Conservation (phyloP, 2,329 filamentous ascomycete genomes). For the Microsporum canis region DNA sequence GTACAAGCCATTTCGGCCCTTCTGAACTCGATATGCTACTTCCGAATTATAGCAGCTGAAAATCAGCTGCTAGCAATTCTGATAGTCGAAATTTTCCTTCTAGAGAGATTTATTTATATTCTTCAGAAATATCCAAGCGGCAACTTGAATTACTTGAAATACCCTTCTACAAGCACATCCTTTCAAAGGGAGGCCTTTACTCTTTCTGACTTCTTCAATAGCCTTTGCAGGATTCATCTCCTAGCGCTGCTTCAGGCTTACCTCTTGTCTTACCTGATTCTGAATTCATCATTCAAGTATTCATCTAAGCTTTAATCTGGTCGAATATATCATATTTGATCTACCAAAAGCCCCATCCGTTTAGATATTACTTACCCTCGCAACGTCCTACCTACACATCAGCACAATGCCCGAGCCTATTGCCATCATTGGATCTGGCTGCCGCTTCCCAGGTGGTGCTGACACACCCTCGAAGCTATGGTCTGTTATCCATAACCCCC, state of each 20-base stretch:
- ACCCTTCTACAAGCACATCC: neutral
- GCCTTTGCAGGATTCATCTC: neutral
- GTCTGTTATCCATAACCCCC: conserved; percentile 20
- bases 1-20: neutral
- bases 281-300: neutral
- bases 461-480: conserved; percentile 26
- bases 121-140: neutral
- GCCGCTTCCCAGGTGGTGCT: conserved; percentile 26
- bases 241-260: neutral
- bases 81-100: neutral
- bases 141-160: neutral
- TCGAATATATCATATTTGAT: too few species aligned
- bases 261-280: neutral
- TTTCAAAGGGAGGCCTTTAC: neutral
- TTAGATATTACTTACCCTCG: too few species aligned
- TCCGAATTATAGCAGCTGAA: neutral
- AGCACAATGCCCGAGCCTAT: conserved; percentile 13
- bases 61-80: neutral
- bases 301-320: neutral
- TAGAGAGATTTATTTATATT: neutral
- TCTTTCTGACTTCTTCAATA: neutral
- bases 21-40: neutral
- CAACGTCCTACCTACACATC: neutral
- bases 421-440: conserved; percentile 25
- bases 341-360: too few species aligned